phyloP scores from a whole-genome alignment of 2,329 filamentous ascomycete genomes.

The Fusarium liriodendri region DNA sequence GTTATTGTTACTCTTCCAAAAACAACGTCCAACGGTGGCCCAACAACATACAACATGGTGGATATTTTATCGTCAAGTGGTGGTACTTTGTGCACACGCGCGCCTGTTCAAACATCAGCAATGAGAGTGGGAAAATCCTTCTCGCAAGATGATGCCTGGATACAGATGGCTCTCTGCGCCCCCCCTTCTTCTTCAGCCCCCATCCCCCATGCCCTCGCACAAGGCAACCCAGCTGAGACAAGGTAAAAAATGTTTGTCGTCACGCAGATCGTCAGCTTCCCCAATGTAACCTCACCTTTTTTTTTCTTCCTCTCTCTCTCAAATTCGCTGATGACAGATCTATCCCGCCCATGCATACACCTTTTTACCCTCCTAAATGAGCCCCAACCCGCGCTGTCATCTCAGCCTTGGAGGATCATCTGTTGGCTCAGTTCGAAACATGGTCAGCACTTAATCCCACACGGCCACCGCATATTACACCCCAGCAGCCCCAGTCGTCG shows the following conservation, averaged over 20 bases:
- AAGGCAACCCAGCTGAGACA: conserved; percentile 27
- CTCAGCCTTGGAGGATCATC: conserved; percentile 12
- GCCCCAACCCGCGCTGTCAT: not conserved
- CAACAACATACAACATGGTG: not conserved
- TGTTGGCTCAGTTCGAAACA: conserved; percentile 27
- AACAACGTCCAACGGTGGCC: not conserved
- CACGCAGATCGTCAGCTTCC: conserved; percentile 40
- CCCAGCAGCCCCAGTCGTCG: not conserved
- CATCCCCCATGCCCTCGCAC: not conserved
- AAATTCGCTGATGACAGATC: conserved; percentile 21
- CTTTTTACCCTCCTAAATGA: not conserved
- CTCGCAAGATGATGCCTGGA: not conserved
- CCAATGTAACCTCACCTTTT: conserved; percentile 24
- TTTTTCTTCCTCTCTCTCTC: not conserved
- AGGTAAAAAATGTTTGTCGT: conserved; percentile 37
- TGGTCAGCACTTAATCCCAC: conserved; percentile 42
- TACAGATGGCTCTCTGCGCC: not conserved
- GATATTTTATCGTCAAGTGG: not conserved
- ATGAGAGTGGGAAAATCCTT: not conserved
- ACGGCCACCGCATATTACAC: conserved; percentile 15
- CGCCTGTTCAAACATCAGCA: not conserved
- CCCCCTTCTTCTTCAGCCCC: not conserved
- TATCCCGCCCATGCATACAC: conserved; percentile 5
- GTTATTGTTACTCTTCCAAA: not conserved
- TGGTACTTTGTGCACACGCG: not conserved